A percentile compares a stretch with the other conserved stretches of the same genome.
These are phyloP conservation scores for Fusarium sp. DNA, from an alignment of 2,329 filamentous ascomycete species.

Conservation along the genomic window DNA sequence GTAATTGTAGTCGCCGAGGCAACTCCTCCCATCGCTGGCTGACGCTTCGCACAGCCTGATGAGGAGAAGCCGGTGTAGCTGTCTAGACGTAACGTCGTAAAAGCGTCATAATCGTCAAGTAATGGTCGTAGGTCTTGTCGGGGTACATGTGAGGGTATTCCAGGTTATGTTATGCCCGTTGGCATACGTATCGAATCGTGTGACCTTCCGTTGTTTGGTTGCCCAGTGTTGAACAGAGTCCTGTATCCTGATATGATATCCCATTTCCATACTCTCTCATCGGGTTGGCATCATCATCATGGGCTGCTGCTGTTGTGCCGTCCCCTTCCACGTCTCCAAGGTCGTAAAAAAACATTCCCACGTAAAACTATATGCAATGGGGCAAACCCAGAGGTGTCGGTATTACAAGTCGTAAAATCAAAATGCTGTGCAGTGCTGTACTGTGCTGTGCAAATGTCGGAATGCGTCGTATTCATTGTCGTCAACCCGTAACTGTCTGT, in stretches of 20 bases:
- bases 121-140: slow-evolving; percentile 51
- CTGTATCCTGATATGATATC: slow-evolving; percentile 53
- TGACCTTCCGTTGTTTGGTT: slow-evolving; percentile 54
- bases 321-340: slow-evolving; percentile 33
- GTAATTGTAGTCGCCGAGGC: slow-evolving; percentile 53
- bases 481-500: slow-evolving; percentile 38
- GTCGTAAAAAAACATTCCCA: slow-evolving; percentile 46
- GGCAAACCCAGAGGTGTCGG: slow-evolving; percentile 43
- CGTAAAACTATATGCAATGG: slow-evolving; percentile 47
- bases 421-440: slow-evolving; percentile 39
- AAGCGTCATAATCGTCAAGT: slow-evolving; percentile 61
- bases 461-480: slow-evolving; percentile 44
- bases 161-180: slow-evolving; percentile 40
- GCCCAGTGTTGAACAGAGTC: slow-evolving; percentile 54
- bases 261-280: slow-evolving; percentile 53
- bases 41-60: slow-evolving; percentile 46
- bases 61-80: slow-evolving; percentile 52
- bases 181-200: slow-evolving; percentile 47
- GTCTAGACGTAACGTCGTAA: slow-evolving; percentile 62
- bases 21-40: slow-evolving; percentile 48
- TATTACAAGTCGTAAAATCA: slow-evolving; percentile 55
- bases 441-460: slow-evolving; percentile 28
- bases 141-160: slow-evolving; percentile 48
- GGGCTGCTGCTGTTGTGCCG: slow-evolving; percentile 9
- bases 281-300: slow-evolving; percentile 53